phyloP scores from a whole-genome alignment of 2,329 filamentous ascomycete species.

The Nannizziopsis barbatae region DNA sequence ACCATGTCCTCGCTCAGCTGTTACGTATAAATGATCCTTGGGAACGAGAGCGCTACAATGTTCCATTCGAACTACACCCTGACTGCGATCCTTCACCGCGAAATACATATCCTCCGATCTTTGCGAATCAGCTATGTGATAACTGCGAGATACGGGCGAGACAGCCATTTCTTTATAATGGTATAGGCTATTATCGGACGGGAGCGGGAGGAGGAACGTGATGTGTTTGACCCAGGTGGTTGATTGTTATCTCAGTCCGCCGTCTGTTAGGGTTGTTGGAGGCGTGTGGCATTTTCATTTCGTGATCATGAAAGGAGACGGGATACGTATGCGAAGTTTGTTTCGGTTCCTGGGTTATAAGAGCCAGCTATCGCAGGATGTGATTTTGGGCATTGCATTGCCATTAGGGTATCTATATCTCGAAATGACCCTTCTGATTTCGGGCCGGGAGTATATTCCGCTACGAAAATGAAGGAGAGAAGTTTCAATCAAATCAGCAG shows the following conservation, averaged over 20 bases:
- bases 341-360: too few species aligned
- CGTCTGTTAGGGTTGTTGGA: too few species aligned
- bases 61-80: constrained; percentile 13
- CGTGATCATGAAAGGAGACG: too few species aligned
- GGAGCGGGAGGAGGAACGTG: constrained; percentile 6
- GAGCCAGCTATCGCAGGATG: too few species aligned
- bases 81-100: constrained; percentile 10
- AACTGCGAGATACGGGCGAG: constrained; percentile 6
- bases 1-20: constrained; percentile 18
- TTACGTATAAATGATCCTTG: constrained; percentile 24
- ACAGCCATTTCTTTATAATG: constrained; percentile 2
- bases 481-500: too few species aligned
- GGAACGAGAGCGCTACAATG: constrained; percentile 13
- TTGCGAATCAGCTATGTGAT: constrained; percentile 4
- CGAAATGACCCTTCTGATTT: too few species aligned
- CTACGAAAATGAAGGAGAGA: too few species aligned
- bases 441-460: too few species aligned
- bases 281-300: too few species aligned
- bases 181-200: constrained; percentile 1
- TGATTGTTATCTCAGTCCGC: not conserved
- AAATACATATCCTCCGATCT: constrained; percentile 8
- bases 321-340: not conserved
- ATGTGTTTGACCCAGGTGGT: not conserved
- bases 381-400: too few species aligned
- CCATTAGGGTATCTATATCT: too few species aligned